phyloP scores from a whole-genome alignment of 2,329 filamentous ascomycete species.

The Neofusicoccum sp. region DNA sequence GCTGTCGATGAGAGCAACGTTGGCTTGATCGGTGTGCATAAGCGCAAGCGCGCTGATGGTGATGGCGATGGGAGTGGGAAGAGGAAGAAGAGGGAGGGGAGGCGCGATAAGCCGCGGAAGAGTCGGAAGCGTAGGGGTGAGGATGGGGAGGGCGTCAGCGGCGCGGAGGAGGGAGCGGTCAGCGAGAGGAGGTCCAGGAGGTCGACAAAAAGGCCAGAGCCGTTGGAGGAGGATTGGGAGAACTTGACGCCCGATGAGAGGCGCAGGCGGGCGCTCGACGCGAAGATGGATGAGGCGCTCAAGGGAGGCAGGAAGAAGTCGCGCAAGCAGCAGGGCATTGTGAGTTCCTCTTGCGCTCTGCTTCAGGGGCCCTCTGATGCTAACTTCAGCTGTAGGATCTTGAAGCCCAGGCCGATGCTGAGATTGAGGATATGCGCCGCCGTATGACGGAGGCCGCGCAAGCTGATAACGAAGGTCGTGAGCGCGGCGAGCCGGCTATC shows the following conservation, averaged over 20 bases:
- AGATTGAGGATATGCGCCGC: conserved; percentile 82
- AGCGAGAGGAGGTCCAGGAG: conserved; percentile 53
- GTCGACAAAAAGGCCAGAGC: conserved; percentile 38
- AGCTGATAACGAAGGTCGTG: conserved; percentile 78
- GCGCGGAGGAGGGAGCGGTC: conserved; percentile 21
- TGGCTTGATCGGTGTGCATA: conserved; percentile 60
- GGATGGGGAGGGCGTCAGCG: conserved; percentile 36
- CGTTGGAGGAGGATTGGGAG: conserved; percentile 67
- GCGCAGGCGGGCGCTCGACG: conserved; percentile 79
- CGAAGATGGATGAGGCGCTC: conserved; percentile 82
- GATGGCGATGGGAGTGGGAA: conserved; percentile 59
- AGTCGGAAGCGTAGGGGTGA: conserved; percentile 52
- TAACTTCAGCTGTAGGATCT: conserved; percentile 62
- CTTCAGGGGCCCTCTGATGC: conserved; percentile 17
- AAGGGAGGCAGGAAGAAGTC: conserved; percentile 74
- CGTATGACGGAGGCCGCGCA: conserved; percentile 90
- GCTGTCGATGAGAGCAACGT: conserved; percentile 62
- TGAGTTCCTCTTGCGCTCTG: conserved; percentile 44
- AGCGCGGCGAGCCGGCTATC: conserved; percentile 74
- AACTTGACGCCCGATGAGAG: conserved; percentile 80
- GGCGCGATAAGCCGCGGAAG: conserved; percentile 52
- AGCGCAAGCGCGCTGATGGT: conserved; percentile 62
- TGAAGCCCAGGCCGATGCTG: conserved; percentile 84
- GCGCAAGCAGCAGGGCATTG: conserved; percentile 83
- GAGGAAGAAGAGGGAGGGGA: conserved; percentile 67